Percentiles rank a stretch among this genome's conserved stretches.
Conservation (phyloP, 768 basidiomycete species). For the Chiua virens region DNA sequence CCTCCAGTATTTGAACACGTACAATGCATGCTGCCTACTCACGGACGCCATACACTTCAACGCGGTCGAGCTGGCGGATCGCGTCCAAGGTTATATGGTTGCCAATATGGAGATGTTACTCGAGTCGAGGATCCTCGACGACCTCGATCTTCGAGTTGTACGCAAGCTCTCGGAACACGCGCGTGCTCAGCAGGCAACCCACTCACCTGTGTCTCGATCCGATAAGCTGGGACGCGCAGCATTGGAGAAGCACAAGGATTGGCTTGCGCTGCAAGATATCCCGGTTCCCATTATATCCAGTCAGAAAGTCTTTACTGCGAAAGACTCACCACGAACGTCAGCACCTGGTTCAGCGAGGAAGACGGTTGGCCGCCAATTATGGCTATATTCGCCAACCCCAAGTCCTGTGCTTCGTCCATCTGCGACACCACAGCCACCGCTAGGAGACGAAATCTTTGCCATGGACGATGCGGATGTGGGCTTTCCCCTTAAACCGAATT, state of each 20-base stretch:
- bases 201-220: too few relatives aligned
- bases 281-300: slow-evolving; percentile 51
- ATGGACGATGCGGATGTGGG: slow-evolving; percentile 76
- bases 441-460: slow-evolving; percentile 69
- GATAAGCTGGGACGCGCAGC: too few relatives aligned
- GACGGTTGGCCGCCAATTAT: background rate
- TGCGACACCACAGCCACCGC: slow-evolving; percentile 1
- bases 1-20: slow-evolving; percentile 60
- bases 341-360: slow-evolving; percentile 26
- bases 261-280: slow-evolving; percentile 70
- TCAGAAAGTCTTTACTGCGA: slow-evolving; percentile 20
- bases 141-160: slow-evolving; percentile 63
- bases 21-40: slow-evolving; percentile 80
- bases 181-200: slow-evolving; percentile 53
- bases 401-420: slow-evolving; percentile 29
- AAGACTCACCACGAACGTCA: slow-evolving; percentile 33
- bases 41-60: slow-evolving; percentile 80
- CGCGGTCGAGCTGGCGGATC: slow-evolving; percentile 66
- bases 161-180: slow-evolving; percentile 64
- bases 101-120: too few relatives aligned
- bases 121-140: too few relatives aligned
- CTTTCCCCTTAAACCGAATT: slow-evolving; percentile 24
- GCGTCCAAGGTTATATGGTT: too few relatives aligned
- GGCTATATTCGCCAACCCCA: slow-evolving; percentile 3
- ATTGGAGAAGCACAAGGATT: too few relatives aligned